phyloP scores from a whole-genome alignment of 345 rosid species.

The Nasturtium officinale region DNA sequence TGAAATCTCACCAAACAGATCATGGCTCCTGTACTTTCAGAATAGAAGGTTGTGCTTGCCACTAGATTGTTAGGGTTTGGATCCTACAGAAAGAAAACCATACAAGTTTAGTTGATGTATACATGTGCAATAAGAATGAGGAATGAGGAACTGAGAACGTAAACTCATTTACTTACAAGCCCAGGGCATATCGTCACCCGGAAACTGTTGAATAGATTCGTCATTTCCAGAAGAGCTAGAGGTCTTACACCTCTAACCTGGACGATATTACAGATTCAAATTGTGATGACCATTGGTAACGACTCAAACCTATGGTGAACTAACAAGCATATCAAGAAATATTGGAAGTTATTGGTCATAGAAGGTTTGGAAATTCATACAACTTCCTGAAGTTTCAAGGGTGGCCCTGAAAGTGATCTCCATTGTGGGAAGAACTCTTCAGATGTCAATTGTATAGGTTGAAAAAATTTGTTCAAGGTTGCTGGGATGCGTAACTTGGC shows the following conservation, averaged over 20 bases:
- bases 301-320: neutral
- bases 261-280: conserved; percentile 23
- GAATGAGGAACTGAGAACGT: conserved; percentile 13
- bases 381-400: conserved; percentile 98
- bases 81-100: conserved; percentile 58
- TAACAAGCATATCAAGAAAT: neutral
- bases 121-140: conserved; percentile 12
- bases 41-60: conserved; percentile 91
- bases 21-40: conserved; percentile 82
- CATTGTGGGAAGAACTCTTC: conserved; percentile 97
- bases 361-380: conserved; percentile 53
- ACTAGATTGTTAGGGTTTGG: conserved; percentile 97
- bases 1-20: conserved; percentile 72
- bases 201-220: conserved; percentile 71
- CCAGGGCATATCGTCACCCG: conserved; percentile 80
- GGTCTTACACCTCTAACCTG: conserved; percentile 97
- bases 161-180: conserved; percentile 65
- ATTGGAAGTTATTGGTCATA: neutral
- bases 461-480: conserved; percentile 86
- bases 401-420: conserved; percentile 96
- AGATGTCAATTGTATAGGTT: conserved; percentile 69
- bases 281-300: neutral
- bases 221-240: conserved; percentile 79
- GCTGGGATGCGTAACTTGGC: conserved; percentile 96
- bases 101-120: neutral